Conservation (phyloP, 257 asterid genomes). For the Sherardia arvensis region DNA sequence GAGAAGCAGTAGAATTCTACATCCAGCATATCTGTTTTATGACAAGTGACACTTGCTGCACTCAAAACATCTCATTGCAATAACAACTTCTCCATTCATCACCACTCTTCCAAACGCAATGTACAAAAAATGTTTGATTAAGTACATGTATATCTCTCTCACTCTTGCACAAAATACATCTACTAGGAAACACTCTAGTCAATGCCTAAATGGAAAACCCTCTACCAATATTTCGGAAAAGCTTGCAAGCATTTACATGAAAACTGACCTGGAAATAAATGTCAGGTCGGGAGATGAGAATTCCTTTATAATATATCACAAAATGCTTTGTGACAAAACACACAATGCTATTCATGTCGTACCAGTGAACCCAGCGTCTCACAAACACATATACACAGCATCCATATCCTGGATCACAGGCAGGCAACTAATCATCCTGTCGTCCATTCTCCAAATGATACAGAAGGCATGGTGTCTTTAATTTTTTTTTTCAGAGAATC, state of each 20-base stretch:
- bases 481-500: slow-evolving; percentile 7
- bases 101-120: background rate
- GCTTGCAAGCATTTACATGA: slow-evolving; percentile 13
- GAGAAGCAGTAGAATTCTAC: slow-evolving; percentile 11
- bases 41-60: slow-evolving; percentile 6
- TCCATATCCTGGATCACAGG: slow-evolving; percentile 7
- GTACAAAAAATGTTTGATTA: background rate
- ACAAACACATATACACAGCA: slow-evolving; percentile 8
- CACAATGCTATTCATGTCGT: slow-evolving; percentile 16
- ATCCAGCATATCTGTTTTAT: background rate
- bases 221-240: background rate
- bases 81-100: background rate
- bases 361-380: slow-evolving; percentile 16
- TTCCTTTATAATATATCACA: background rate
- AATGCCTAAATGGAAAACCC: background rate
- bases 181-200: background rate
- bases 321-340: background rate
- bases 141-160: background rate
- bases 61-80: background rate
- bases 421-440: slow-evolving; percentile 1
- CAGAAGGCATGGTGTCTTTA: background rate
- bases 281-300: slow-evolving; percentile 1
- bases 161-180: background rate
- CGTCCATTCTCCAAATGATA: slow-evolving; percentile 10
- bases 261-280: background rate